Evolutionary conservation across 2,329 filamentous ascomycete genomes (phyloP), one percentile per base, ranked within the genome.

Genomic region (Microcera coccophila): DNA sequence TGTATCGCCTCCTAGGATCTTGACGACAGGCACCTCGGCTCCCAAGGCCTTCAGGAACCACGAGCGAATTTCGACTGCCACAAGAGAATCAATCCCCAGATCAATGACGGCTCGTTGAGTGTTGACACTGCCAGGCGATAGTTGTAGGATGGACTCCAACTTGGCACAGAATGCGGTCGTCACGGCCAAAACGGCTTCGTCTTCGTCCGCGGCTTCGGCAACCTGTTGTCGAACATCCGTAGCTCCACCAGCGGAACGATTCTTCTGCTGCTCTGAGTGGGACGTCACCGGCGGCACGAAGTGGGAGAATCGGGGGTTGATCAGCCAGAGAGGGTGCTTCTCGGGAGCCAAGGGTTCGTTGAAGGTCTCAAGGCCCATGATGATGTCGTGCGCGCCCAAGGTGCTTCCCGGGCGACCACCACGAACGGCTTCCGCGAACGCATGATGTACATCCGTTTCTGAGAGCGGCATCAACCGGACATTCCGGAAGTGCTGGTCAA

Each of bases 11-110:
- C 57, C 53, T 2, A 60, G 26, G 15, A 63, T 49, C 44, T 71
- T 72, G 4, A 76, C 56, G 1, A 75, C 65, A 0, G 72, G 67
- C 1, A 76, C 61, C 35, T 75, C 67, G 0, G 68, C 57, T 1
- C 65, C 44, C 0, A 75, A 37, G 26, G 69, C 59, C 44, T 72
- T 72, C 15, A 67, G 33, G 47, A 76, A 73, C 74, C 74, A 78
- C 2, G 67, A 59, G 1, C 73, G 67, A 3, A 70, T 69, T 64
- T 58, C 57, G 7, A 62, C 58, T 1, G 61, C 57, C 3, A 61
- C 46, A 7, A 65, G 44, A 0, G 59, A 59, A 39, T 64, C 62
- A 15, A 63, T 47, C 2, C 62, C 60, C 2, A 62, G 44, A 15
- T 62, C 57, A 8, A 52, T 45, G 12, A 58, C 36, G 4, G 43